phyloP scores from a whole-genome alignment of 2,329 filamentous ascomycete genomes.

The Trichophyton simii region DNA sequence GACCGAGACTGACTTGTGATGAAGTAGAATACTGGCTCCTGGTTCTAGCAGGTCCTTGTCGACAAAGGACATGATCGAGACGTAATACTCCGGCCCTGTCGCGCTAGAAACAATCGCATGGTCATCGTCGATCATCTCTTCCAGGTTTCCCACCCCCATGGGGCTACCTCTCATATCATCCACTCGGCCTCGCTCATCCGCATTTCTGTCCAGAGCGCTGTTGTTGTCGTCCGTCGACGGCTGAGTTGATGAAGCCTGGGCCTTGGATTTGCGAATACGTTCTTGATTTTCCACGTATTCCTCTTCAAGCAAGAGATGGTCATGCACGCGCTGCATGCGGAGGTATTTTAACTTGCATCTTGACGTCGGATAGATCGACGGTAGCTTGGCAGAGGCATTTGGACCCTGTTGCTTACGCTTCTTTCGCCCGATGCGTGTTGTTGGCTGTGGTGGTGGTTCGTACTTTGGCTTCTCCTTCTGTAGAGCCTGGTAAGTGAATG shows the following conservation, averaged over 20 bases:
- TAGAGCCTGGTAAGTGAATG: constrained; percentile 14
- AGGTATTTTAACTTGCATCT: constrained; percentile 95
- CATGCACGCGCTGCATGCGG: constrained; percentile 96
- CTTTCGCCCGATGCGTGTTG: constrained; percentile 92
- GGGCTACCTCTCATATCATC: constrained; percentile 98
- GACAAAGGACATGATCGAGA: constrained; percentile 99
- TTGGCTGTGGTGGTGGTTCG: constrained; percentile 92
- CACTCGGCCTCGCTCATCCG: constrained; percentile 85
- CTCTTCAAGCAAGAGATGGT: constrained; percentile 90
- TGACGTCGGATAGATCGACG: constrained; percentile 84
- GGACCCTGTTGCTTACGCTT: constrained; percentile 93
- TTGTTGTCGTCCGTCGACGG: constrained; percentile 49
- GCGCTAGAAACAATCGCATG: constrained; percentile 97
- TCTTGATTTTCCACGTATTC: constrained; percentile 99
- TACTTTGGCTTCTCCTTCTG: constrained; percentile 99
- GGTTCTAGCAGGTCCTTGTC: constrained; percentile 97
- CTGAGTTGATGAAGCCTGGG: constrained; percentile 48
- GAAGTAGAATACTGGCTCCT: constrained; percentile 83
- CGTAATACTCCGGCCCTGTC: constrained; percentile 95
- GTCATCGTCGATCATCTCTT: constrained; percentile 98
- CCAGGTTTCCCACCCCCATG: constrained; percentile 94
- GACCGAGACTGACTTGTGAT: constrained; percentile 96
- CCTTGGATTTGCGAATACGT: constrained; percentile 82
- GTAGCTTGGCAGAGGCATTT: constrained; percentile 89
- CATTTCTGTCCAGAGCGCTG: constrained; percentile 74